These are phyloP conservation scores for Coniochaeta sp. DNA, from an alignment of 2,329 filamentous ascomycete species.

Conservation along the genomic window DNA sequence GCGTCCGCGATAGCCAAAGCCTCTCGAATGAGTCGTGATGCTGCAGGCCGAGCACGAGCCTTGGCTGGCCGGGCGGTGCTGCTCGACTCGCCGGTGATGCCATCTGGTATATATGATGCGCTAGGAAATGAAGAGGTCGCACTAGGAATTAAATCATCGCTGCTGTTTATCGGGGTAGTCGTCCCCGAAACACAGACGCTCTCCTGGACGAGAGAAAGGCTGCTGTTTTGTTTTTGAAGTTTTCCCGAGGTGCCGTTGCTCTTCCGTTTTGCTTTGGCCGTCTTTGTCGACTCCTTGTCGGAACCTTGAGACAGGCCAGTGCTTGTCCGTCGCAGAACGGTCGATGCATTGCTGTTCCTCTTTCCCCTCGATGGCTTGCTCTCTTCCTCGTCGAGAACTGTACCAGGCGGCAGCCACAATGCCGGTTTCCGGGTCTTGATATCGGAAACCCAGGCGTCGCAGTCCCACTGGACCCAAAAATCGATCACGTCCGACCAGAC, in stretches of 20 bases:
- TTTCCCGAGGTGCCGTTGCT: constrained; percentile 3
- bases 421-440: constrained; percentile 51
- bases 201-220: not conserved
- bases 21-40: not conserved
- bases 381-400: constrained; percentile 31
- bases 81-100: not conserved
- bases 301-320: not conserved
- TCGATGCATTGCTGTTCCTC: constrained; percentile 8
- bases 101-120: not conserved
- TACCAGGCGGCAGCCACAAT: constrained; percentile 48
- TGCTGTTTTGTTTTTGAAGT: not conserved
- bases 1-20: not conserved
- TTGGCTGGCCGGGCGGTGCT: not conserved
- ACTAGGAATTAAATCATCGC: not conserved
- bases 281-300: constrained; percentile 18
- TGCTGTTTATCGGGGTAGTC: not conserved
- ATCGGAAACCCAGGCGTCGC: constrained; percentile 64
- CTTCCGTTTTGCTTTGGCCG: constrained; percentile 7
- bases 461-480: constrained; percentile 70
- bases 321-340: not conserved
- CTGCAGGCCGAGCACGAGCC: not conserved
- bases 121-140: not conserved
- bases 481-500: constrained; percentile 68
- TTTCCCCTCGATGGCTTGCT: constrained; percentile 24
- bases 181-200: not conserved